Percentiles rank a stretch among this genome's conserved stretches.
Evolutionary conservation across 805 yeast genomes (phyloP).

Genomic region (Saturnispora sekii): DNA sequence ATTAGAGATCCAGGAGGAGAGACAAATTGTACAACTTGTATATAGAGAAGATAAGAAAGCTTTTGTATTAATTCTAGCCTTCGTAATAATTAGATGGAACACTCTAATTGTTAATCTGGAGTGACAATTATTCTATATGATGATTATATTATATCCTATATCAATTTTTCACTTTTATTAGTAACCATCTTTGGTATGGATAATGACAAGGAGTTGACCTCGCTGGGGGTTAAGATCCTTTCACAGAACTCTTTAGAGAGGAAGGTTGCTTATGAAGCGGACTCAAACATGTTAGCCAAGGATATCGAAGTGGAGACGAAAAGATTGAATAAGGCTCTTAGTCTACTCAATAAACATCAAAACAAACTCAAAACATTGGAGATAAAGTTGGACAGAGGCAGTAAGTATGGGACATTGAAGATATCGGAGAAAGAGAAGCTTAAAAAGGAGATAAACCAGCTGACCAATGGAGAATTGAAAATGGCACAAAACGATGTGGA

Average conservation of each 20-base stretch:
- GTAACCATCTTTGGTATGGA: constrained; percentile 1
- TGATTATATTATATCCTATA: not conserved
- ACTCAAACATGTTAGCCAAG: constrained; percentile 45
- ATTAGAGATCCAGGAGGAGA: not conserved
- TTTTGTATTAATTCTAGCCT: not conserved
- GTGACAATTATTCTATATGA: too few relatives aligned
- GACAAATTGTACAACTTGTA: not conserved
- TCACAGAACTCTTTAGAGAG: constrained; percentile 78
- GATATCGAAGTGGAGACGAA: constrained; percentile 67
- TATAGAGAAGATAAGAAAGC: not conserved
- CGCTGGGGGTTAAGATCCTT: constrained; percentile 49
- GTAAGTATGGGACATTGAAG: constrained; percentile 31
- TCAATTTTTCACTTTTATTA: not conserved
- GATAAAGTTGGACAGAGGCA: constrained; percentile 37
- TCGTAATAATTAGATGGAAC: too few relatives aligned
- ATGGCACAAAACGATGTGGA: constrained; percentile 50
- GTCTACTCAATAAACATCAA: constrained; percentile 34
- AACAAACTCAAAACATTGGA: constrained; percentile 39
- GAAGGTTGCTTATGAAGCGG: constrained; percentile 61
- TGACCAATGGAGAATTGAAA: constrained; percentile 41
- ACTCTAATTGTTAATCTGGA: too few relatives aligned
- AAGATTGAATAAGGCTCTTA: constrained; percentile 59
- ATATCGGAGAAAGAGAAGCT: constrained; percentile 54
- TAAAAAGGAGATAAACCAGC: constrained; percentile 41
- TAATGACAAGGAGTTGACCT: constrained; percentile 20